Evolutionary conservation across 2,329 filamentous ascomycete genomes (phyloP).

Genomic region (Catunica adiposa): DNA sequence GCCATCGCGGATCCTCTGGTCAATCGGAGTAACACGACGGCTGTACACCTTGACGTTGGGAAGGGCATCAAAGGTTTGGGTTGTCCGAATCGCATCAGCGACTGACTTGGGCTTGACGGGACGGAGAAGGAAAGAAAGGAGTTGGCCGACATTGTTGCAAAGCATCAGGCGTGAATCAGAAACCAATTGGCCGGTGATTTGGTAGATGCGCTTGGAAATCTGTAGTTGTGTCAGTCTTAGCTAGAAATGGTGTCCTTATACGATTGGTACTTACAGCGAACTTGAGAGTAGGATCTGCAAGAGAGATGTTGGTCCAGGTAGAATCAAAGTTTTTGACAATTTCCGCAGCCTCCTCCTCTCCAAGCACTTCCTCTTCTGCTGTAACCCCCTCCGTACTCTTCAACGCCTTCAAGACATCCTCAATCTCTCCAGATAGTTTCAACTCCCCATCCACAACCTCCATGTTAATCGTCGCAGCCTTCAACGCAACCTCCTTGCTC

Average conservation of each 20-base stretch:
- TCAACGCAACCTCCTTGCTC: conserved; percentile 23
- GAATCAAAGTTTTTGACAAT: conserved; percentile 31
- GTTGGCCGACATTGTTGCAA: conserved; percentile 34
- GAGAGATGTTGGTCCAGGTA: conserved; percentile 40
- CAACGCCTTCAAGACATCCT: conserved; percentile 22
- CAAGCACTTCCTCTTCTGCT: conserved; percentile 17
- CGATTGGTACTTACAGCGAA: conserved; percentile 47
- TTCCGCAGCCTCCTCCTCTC: conserved; percentile 24
- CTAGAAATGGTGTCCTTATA: not conserved
- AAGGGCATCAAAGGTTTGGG: conserved; percentile 31
- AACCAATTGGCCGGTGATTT: conserved; percentile 63
- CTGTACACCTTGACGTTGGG: conserved; percentile 55
- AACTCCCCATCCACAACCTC: conserved; percentile 26
- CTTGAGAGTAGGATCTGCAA: conserved; percentile 44
- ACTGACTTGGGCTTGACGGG: conserved; percentile 46
- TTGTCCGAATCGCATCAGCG: conserved; percentile 37
- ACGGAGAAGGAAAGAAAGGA: conserved; percentile 37
- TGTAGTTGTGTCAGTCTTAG: conserved; percentile 22
- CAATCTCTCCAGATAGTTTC: conserved; percentile 24
- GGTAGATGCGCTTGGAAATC: conserved; percentile 66
- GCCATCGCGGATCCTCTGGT: conserved; percentile 55
- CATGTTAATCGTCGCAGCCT: conserved; percentile 24
- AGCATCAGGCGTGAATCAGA: conserved; percentile 50
- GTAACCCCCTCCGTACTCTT: conserved; percentile 18
- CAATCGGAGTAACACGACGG: conserved; percentile 49